phyloP scores from a whole-genome alignment of 768 basidiomycete species.

The Gymnopilus dilepis region DNA sequence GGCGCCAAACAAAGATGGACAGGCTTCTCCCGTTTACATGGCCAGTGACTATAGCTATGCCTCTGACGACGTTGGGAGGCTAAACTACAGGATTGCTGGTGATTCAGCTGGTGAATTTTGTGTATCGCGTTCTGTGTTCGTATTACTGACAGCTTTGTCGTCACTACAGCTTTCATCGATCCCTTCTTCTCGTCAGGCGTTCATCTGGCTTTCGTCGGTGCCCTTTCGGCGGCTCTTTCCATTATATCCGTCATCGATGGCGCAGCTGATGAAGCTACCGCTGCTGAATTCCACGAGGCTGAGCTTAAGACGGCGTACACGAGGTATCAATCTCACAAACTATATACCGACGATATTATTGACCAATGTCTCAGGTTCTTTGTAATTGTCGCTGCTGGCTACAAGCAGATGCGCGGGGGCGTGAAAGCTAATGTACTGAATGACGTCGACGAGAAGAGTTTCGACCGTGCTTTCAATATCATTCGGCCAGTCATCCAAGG shows the following conservation, averaged over 20 bases:
- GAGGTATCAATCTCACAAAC: slow-evolving; percentile 24
- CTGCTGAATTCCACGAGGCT: slow-evolving; percentile 35
- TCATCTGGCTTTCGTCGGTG: slow-evolving; percentile 45
- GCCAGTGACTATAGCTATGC: slow-evolving; percentile 40
- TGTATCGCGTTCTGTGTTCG: too few species aligned
- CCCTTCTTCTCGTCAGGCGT: slow-evolving; percentile 65
- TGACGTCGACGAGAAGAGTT: slow-evolving; percentile 53
- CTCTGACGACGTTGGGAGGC: slow-evolving; percentile 37
- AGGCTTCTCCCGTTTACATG: too few species aligned
- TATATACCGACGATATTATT: background rate
- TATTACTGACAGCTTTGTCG: too few species aligned
- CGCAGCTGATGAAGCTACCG: slow-evolving; percentile 36
- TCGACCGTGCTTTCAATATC: slow-evolving; percentile 52
- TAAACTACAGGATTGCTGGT: slow-evolving; percentile 40
- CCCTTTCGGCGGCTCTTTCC: slow-evolving; percentile 42
- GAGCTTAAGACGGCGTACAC: slow-evolving; percentile 41
- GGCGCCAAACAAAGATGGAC: background rate
- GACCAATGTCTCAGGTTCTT: slow-evolving; percentile 39
- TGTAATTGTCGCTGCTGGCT: slow-evolving; percentile 52
- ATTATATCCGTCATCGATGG: slow-evolving; percentile 38
- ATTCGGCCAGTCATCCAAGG: slow-evolving; percentile 43
- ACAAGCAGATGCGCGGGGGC: slow-evolving; percentile 53
- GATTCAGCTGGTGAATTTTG: slow-evolving; percentile 41
- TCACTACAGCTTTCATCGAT: slow-evolving; percentile 56
- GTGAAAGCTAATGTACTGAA: slow-evolving; percentile 38